Evolutionary conservation across 2,329 filamentous ascomycete species (phyloP).

Genomic region (Xylogone sp.): DNA sequence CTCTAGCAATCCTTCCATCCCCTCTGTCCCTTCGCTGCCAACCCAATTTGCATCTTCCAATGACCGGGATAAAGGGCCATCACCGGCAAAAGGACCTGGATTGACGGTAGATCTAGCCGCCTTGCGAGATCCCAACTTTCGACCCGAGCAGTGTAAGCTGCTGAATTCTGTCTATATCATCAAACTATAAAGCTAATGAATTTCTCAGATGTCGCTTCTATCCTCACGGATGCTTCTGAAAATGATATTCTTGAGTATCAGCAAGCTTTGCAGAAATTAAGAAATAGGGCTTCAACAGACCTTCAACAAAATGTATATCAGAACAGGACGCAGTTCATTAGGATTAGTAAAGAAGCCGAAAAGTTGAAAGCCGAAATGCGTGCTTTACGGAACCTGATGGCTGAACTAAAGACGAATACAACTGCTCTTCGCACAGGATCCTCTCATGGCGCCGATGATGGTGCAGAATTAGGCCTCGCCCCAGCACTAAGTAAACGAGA

Average conservation of each 20-base stretch:
- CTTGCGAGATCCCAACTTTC: slow-evolving; percentile 74
- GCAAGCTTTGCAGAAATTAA: slow-evolving; percentile 22
- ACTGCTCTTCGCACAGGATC: slow-evolving; percentile 61
- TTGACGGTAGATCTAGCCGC: slow-evolving; percentile 73
- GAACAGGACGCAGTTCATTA: slow-evolving; percentile 97
- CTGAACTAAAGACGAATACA: slow-evolving; percentile 80
- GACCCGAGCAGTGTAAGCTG: slow-evolving; percentile 70
- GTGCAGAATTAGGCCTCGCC: slow-evolving; percentile 46
- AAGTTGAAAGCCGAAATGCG: slow-evolving; percentile 97
- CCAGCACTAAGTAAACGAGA: slow-evolving; percentile 62
- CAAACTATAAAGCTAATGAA: slow-evolving; percentile 2
- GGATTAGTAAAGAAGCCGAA: slow-evolving; percentile 98
- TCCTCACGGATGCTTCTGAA: slow-evolving; percentile 31
- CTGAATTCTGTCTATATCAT: slow-evolving; percentile 3
- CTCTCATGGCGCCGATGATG: slow-evolving; percentile 41
- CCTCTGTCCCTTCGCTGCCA: slow-evolving; percentile 68
- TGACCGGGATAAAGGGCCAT: slow-evolving; percentile 20
- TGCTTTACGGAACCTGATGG: slow-evolving; percentile 83
- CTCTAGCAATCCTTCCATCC: slow-evolving; percentile 61
- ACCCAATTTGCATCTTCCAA: slow-evolving; percentile 35
- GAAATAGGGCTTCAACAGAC: slow-evolving; percentile 45
- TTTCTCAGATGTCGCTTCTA: slow-evolving; percentile 28
- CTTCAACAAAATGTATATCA: slow-evolving; percentile 95
- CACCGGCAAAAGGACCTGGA: slow-evolving; percentile 39
- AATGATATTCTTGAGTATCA: slow-evolving; percentile 30